A percentile compares a stretch with the other conserved stretches of the same genome.
phyloP scores from a whole-genome alignment of 2,329 filamentous ascomycete genomes.

The Arthrocladium fulminans region DNA sequence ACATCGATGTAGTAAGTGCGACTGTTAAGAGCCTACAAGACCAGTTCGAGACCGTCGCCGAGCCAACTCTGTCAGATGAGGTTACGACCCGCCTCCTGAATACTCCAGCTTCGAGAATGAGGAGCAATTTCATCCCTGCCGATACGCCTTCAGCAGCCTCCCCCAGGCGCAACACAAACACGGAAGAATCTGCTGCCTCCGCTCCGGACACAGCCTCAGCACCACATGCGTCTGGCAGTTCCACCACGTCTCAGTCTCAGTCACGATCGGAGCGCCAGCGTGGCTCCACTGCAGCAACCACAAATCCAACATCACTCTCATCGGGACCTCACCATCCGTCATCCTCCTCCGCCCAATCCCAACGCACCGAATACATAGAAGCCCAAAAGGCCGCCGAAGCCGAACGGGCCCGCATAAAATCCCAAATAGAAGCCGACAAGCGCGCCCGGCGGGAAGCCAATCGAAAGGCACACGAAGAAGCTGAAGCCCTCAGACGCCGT shows the following conservation, averaged over 20 bases:
- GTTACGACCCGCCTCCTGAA: slow-evolving; percentile 3
- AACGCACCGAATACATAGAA: slow-evolving; percentile 19
- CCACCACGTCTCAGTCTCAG: too few species aligned
- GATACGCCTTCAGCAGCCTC: not conserved
- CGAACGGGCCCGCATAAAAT: slow-evolving; percentile 62
- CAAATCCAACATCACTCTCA: slow-evolving; percentile 6
- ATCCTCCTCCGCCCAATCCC: slow-evolving; percentile 10
- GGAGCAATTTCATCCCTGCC: not conserved
- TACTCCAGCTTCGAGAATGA: slow-evolving; percentile 6
- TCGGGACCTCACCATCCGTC: slow-evolving; percentile 9
- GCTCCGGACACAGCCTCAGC: not conserved
- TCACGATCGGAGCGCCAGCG: not conserved
- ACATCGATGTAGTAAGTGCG: not conserved
- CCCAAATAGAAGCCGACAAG: slow-evolving; percentile 69
- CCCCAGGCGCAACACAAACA: not conserved
- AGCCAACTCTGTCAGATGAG: slow-evolving; percentile 2
- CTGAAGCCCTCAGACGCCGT: slow-evolving; percentile 43
- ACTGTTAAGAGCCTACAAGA: not conserved
- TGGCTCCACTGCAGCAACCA: slow-evolving; percentile 3
- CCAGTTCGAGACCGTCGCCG: not conserved
- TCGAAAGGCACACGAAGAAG: slow-evolving; percentile 15
- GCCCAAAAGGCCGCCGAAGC: slow-evolving; percentile 54
- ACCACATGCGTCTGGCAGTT: too few species aligned
- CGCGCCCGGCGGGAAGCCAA: slow-evolving; percentile 50
- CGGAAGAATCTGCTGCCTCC: not conserved